A percentile compares a stretch with the other conserved stretches of the same genome.
Conservation (phyloP, 2,329 filamentous ascomycete species). For the Trichophyton mentagrophytes region DNA sequence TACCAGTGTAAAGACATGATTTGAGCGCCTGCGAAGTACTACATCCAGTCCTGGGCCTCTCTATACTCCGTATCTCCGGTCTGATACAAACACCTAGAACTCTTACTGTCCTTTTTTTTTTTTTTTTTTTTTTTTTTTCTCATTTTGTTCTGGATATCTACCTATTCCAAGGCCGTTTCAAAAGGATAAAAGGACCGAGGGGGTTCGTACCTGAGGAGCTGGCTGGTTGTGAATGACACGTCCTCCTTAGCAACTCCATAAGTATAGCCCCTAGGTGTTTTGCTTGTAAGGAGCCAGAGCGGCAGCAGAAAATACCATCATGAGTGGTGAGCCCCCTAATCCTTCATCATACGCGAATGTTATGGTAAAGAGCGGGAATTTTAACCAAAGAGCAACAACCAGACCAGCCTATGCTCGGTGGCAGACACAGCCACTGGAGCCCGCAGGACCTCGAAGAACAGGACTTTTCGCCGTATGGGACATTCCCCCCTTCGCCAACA, state of each 20-base stretch:
- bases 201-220: not conserved
- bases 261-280: not conserved
- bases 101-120: not conserved
- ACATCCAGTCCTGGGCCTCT: not conserved
- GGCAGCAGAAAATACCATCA: not conserved
- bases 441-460: slow-evolving; percentile 1
- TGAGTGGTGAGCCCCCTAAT: not conserved
- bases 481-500: not conserved
- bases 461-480: not conserved
- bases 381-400: not conserved
- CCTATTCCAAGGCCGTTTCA: too few relatives aligned
- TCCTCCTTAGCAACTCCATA: not conserved
- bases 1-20: not conserved
- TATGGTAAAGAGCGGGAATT: too few relatives aligned
- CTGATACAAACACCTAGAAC: not conserved
- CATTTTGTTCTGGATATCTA: too few relatives aligned
- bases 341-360: too few relatives aligned
- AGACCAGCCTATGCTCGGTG: not conserved
- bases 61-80: not conserved
- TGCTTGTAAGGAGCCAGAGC: not conserved
- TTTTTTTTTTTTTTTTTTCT: not conserved
- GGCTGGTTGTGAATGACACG: not conserved
- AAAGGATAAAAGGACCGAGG: too few relatives aligned
- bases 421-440: not conserved
- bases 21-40: not conserved